These are phyloP conservation scores for Aspergillus viridinutans DNA, from an alignment of 2,329 filamentous ascomycete genomes.

Conservation along the genomic window DNA sequence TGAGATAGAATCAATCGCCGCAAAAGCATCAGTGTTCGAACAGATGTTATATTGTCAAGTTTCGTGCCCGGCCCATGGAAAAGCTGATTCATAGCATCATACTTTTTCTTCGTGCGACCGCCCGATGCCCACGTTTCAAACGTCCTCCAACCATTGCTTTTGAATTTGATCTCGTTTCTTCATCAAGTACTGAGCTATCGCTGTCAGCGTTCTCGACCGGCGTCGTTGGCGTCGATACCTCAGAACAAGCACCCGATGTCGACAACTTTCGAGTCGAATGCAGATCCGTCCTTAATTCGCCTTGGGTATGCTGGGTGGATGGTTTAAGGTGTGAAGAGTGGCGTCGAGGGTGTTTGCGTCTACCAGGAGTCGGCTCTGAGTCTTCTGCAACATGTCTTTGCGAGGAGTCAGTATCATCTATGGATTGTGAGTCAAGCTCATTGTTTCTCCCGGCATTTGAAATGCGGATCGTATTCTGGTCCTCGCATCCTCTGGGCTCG, in stretches of 20 bases:
- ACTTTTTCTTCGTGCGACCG: constrained; percentile 33
- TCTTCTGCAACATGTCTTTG: background rate
- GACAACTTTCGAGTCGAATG: background rate
- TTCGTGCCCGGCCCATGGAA: background rate
- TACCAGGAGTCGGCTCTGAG: constrained; percentile 4
- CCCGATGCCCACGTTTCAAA: constrained; percentile 28
- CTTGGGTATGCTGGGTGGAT: constrained; percentile 2
- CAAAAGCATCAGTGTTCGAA: background rate
- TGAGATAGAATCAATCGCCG: background rate
- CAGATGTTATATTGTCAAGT: background rate
- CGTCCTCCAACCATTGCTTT: constrained; percentile 11
- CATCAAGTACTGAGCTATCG: background rate
- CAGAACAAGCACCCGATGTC: background rate
- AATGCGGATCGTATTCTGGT: background rate
- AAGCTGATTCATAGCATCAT: constrained; percentile 34
- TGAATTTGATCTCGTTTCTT: background rate
- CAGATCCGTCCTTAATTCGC: background rate
- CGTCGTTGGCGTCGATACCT: background rate
- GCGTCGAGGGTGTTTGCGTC: constrained; percentile 24
- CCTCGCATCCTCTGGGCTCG: background rate
- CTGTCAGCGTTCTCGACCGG: constrained; percentile 12
- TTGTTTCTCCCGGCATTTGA: background rate
- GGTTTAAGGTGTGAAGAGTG: constrained; percentile 30
- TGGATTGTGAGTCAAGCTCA: background rate
- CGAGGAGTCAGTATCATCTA: background rate